A percentile compares a stretch with the other conserved stretches of the same genome.
phyloP scores from a whole-genome alignment of 2,329 filamentous ascomycete species.

The Cyclaneusma minus region DNA sequence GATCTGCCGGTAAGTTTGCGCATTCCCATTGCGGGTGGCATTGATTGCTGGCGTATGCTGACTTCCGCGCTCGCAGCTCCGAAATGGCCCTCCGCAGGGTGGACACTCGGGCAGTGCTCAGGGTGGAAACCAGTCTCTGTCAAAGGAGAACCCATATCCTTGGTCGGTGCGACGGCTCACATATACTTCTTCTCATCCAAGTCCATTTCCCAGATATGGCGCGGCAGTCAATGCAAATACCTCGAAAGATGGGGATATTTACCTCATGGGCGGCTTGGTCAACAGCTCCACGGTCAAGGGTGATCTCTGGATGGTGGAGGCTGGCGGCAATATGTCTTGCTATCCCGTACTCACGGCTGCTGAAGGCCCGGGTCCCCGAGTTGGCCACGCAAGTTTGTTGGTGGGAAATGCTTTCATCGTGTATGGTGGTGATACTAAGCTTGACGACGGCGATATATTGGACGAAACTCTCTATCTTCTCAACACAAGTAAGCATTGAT shows the following conservation, averaged over 20 bases:
- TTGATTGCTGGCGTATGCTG: slow-evolving; percentile 2
- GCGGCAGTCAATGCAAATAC: slow-evolving; percentile 85
- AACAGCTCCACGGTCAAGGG: slow-evolving; percentile 93
- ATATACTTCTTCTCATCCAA: slow-evolving; percentile 67
- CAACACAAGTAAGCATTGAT: slow-evolving; percentile 70
- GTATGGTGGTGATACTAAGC: slow-evolving; percentile 95
- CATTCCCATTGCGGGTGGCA: background rate
- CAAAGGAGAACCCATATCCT: slow-evolving; percentile 75
- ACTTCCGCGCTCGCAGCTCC: slow-evolving; percentile 25
- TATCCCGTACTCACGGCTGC: slow-evolving; percentile 84
- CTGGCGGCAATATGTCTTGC: slow-evolving; percentile 73
- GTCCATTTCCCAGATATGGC: slow-evolving; percentile 92
- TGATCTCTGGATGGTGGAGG: slow-evolving; percentile 95
- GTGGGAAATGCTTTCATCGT: slow-evolving; percentile 99
- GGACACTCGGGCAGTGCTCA: slow-evolving; percentile 15
- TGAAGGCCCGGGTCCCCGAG: slow-evolving; percentile 86
- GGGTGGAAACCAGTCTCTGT: slow-evolving; percentile 28
- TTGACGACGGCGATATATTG: slow-evolving; percentile 78
- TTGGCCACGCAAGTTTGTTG: slow-evolving; percentile 83
- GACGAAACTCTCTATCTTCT: slow-evolving; percentile 93
- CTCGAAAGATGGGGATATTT: slow-evolving; percentile 94
- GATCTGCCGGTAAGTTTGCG: slow-evolving; percentile 23
- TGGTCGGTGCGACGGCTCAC: slow-evolving; percentile 87
- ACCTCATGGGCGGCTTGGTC: slow-evolving; percentile 93
- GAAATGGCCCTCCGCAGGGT: slow-evolving; percentile 29